Base-by-base conservation (phyloP, 495 filamentous ascomycete genomes). In the Podospora comata region DNA sequence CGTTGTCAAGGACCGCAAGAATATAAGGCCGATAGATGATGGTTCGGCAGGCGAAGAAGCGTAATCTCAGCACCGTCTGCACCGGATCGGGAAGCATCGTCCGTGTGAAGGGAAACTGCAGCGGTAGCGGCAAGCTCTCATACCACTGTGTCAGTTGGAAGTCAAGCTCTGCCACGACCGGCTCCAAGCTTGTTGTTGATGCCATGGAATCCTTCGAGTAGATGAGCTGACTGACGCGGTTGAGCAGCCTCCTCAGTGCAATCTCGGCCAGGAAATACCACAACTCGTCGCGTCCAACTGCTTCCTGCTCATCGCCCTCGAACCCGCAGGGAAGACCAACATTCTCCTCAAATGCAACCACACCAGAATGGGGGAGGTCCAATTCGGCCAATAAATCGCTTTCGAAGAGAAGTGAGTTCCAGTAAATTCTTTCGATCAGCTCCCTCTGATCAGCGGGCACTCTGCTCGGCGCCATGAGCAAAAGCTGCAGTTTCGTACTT, bases 231-330 rank as follows among this genome's bases (percentile, higher is more conserved):
- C 87, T 91, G 71, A 93, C 91, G 60, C 90, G 85, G 75, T 92
- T 94, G 65, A 93, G 83, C 11, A 93, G 85, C 66, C 91, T 83
- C 60, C 90, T 86, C 13, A 94, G 78, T 19, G 90, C 90, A 66
- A 94, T 93, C 74, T 94, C 91, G 34, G 90, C 90, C 66, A 93
- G 78, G 74, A 92, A 93, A 74, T 94, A 93, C 91, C 91, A 93
- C 39, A 93, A 80, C 64, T 93, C 90, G 69, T 93, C 91, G 62
- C 87, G 85, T 13, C 90, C 89, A 5, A 87, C 84, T 9, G 82
- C 80, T 61, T 88, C 85, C 23, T 88, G 85, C 27, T 87, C 87
- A 48, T 88, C 86, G 66, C 87, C 87, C 70, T 91, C 89, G 73
- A 94, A 94, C 7, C 89, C 89, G 23, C 89, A 86, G 1, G 91